Evolutionary conservation across 2,329 filamentous ascomycete genomes (phyloP).

Genomic region (Aspergillus sp.): DNA sequence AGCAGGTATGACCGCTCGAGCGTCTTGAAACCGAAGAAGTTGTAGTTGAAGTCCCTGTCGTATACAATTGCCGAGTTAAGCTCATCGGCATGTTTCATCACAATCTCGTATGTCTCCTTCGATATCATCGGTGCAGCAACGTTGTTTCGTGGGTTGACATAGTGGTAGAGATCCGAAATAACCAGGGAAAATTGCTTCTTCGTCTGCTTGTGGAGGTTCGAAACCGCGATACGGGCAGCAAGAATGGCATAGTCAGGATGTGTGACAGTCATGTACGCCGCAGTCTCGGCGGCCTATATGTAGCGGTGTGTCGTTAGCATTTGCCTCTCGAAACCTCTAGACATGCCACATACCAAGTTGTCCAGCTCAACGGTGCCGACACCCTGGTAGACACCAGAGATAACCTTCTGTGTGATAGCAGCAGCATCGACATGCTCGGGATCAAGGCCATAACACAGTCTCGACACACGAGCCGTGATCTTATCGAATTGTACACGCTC

Average conservation of each 20-base stretch:
- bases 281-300: conserved; percentile 88
- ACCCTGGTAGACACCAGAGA: conserved; percentile 97
- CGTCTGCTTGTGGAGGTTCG: conserved; percentile 99
- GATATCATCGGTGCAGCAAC: conserved; percentile 89
- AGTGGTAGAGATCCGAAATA: conserved; percentile 86
- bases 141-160: conserved; percentile 88
- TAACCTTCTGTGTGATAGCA: conserved; percentile 98
- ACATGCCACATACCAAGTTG: conserved; percentile 65
- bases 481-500: conserved; percentile 99
- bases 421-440: conserved; percentile 93
- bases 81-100: conserved; percentile 94
- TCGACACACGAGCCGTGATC: conserved; percentile 96
- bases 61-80: conserved; percentile 98
- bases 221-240: conserved; percentile 94
- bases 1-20: conserved; percentile 95
- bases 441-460: conserved; percentile 95
- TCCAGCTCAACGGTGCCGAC: conserved; percentile 95
- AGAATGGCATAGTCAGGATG: conserved; percentile 99
- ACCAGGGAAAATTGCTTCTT: conserved; percentile 99
- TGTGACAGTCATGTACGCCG: conserved; percentile 98
- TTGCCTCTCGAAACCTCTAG: background rate
- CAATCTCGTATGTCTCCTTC: conserved; percentile 76
- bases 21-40: conserved; percentile 99
- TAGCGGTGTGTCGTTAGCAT: background rate
- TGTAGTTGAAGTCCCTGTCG: conserved; percentile 99